These are phyloP conservation scores for Aureobasidium pullulans DNA, from an alignment of 2,329 filamentous ascomycete species.

Conservation along the genomic window DNA sequence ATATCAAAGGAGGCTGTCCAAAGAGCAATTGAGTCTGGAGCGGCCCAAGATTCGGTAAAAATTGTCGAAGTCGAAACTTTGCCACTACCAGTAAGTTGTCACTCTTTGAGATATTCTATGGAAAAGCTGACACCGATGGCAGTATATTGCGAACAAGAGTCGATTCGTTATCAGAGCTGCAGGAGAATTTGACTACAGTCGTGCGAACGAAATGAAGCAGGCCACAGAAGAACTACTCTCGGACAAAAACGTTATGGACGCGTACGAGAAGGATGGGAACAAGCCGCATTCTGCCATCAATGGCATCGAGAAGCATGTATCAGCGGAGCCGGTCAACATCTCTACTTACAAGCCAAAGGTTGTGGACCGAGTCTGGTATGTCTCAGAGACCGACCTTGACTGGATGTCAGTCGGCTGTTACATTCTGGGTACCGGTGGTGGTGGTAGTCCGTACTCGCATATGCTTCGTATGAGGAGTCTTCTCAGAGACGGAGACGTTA, in stretches of 20 bases:
- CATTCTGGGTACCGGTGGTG: constrained; percentile 42
- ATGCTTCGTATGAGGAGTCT: constrained; percentile 37
- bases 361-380: constrained; percentile 33
- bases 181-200: constrained; percentile 39
- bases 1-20: constrained; percentile 32
- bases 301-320: not conserved
- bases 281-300: not conserved
- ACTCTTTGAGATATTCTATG: no score
- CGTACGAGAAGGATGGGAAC: not conserved
- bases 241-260: not conserved
- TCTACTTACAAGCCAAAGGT: constrained; percentile 34
- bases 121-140: not conserved
- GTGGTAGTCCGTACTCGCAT: constrained; percentile 39
- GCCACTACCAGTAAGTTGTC: constrained; percentile 35
- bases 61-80: constrained; percentile 49
- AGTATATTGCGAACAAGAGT: constrained; percentile 46
- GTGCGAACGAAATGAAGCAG: constrained; percentile 24
- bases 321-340: not conserved
- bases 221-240: not conserved
- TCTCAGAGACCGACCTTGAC: constrained; percentile 38
- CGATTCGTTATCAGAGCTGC: constrained; percentile 49
- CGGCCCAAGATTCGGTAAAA: constrained; percentile 28
- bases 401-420: constrained; percentile 43
- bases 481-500: constrained; percentile 32
- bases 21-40: constrained; percentile 33